A percentile compares a stretch with the other conserved stretches of the same genome.
Conservation (phyloP, 2,329 filamentous ascomycete species). For the Aspergillus jensenii region DNA sequence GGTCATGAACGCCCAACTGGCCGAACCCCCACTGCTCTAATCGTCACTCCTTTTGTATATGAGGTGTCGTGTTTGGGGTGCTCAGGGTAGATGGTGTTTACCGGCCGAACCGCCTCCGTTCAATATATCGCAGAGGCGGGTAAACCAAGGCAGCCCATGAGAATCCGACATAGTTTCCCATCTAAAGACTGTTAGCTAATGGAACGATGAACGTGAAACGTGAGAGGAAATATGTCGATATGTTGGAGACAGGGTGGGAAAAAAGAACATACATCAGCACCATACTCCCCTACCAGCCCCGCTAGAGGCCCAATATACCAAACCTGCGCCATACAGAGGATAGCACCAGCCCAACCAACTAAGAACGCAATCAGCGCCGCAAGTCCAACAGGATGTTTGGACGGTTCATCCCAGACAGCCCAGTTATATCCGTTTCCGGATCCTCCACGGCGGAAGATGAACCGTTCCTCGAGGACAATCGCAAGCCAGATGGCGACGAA, state of each 20-base stretch:
- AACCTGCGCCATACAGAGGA: slow-evolving; percentile 68
- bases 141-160: slow-evolving; percentile 60
- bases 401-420: slow-evolving; percentile 59
- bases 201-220: background rate
- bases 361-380: slow-evolving; percentile 63
- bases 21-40: too few relatives aligned
- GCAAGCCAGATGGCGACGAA: slow-evolving; percentile 67
- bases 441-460: slow-evolving; percentile 56
- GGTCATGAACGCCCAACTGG: too few relatives aligned
- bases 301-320: slow-evolving; percentile 69
- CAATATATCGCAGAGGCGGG: slow-evolving; percentile 53
- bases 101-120: slow-evolving; percentile 51
- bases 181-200: slow-evolving; percentile 26
- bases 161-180: slow-evolving; percentile 63
- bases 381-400: slow-evolving; percentile 61
- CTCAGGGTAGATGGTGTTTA: slow-evolving; percentile 24
- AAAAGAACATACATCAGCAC: slow-evolving; percentile 52
- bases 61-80: background rate
- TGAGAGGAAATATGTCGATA: background rate
- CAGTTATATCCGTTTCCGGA: slow-evolving; percentile 54
- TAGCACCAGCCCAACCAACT: slow-evolving; percentile 64
- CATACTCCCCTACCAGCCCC: slow-evolving; percentile 55
- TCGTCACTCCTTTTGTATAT: too few relatives aligned
- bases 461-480: slow-evolving; percentile 59
- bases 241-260: background rate